A percentile compares a stretch with the other conserved stretches of the same genome.
Conservation (phyloP, 176 grass and related monocot species). For the bread wheat (Triticum aestivum) region DNA sequence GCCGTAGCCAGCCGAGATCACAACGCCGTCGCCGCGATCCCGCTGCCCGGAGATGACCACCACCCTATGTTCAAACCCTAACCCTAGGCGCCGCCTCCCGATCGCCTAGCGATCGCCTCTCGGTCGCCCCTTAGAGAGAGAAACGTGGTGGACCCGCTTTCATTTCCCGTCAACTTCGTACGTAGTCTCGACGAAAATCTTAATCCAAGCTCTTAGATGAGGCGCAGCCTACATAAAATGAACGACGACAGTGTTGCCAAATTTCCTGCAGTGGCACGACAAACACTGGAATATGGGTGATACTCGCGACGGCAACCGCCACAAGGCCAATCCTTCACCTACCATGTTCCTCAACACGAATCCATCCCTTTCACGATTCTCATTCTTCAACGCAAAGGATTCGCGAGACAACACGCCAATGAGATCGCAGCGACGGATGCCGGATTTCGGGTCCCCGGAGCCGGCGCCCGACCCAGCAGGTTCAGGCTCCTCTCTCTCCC, state of each 20-base stretch:
- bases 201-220: not conserved
- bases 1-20: no score
- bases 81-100: no score
- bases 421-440: not conserved
- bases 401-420: not conserved
- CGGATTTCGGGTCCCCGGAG: constrained; percentile 18
- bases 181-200: no score
- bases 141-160: no score
- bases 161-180: no score
- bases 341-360: not conserved
- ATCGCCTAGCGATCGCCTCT: no score
- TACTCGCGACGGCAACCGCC: not conserved
- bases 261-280: no score
- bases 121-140: no score
- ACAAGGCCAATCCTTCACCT: not conserved
- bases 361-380: not conserved
- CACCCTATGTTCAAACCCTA: no score
- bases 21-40: no score
- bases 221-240: not conserved
- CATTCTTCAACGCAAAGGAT: not conserved
- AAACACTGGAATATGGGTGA: not conserved
- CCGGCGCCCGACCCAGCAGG: not conserved
- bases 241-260: not conserved
- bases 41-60: no score
- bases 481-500: not conserved